Evolutionary conservation across 257 asterid genomes (phyloP).

Genomic region (Anisodus tanguticus): DNA sequence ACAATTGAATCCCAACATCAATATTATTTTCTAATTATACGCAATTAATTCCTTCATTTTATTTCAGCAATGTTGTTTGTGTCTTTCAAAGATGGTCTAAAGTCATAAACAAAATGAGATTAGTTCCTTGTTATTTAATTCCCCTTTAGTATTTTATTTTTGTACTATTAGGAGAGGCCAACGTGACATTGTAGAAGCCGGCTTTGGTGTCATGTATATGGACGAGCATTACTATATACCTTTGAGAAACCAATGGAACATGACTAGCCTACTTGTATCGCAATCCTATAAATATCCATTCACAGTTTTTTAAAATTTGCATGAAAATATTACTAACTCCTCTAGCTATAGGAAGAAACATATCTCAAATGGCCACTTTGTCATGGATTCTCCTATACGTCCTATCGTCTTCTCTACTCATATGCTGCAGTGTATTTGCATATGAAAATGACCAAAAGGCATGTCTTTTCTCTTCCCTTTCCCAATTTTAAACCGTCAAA

Average conservation of each 20-base stretch:
- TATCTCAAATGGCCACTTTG: slow-evolving; percentile 31
- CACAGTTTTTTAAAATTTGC: not conserved
- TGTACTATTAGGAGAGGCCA: not conserved
- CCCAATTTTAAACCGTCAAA: too few species aligned
- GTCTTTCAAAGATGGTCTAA: not conserved
- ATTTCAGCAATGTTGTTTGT: not conserved
- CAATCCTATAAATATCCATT: slow-evolving; percentile 24
- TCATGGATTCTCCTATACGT: slow-evolving; percentile 38
- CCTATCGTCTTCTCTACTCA: slow-evolving; percentile 34
- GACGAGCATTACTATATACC: slow-evolving; percentile 1
- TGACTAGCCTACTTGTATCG: not conserved
- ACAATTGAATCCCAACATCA: too few species aligned
- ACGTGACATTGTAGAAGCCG: slow-evolving; percentile 14
- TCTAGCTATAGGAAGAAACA: not conserved
- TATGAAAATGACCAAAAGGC: slow-evolving; percentile 48
- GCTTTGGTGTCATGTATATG: not conserved
- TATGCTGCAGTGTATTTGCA: slow-evolving; percentile 45
- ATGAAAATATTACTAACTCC: not conserved
- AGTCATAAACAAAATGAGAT: not conserved
- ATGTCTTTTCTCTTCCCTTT: not conserved
- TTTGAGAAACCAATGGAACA: slow-evolving; percentile 22
- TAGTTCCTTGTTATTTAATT: not conserved
- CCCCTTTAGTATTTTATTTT: not conserved
- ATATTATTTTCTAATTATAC: not conserved
- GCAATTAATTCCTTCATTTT: not conserved